A percentile compares a stretch with the other conserved stretches of the same genome.
phyloP scores from a whole-genome alignment of 179 eudicot genomes.

The Silene noctiflora region DNA sequence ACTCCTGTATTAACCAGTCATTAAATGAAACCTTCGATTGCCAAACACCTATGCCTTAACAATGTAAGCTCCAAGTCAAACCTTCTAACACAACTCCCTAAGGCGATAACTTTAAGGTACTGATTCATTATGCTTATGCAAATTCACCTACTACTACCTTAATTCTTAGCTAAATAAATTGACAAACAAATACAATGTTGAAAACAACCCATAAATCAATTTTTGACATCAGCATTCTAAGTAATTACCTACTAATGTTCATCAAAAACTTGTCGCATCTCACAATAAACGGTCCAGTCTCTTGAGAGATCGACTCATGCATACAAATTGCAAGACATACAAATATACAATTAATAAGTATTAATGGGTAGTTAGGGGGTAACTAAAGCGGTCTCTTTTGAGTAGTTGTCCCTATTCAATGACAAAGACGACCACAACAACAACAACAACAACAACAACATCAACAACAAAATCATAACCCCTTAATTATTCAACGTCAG shows the following conservation, averaged over 20 bases:
- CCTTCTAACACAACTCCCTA: background rate
- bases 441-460: background rate
- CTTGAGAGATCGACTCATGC: background rate
- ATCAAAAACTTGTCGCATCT: background rate
- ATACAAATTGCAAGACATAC: background rate
- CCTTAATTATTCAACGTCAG: background rate
- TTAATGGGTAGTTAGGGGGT: background rate
- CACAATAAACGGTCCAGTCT: background rate
- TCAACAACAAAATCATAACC: background rate
- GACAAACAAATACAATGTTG: background rate
- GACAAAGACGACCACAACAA: background rate
- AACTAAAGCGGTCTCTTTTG: background rate
- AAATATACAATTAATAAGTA: background rate
- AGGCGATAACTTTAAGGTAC: background rate
- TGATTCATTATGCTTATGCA: background rate
- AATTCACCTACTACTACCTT: background rate
- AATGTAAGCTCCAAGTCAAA: slow-evolving; percentile 9
- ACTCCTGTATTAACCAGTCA: background rate
- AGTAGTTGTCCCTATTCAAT: slow-evolving; percentile 9
- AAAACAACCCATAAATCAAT: background rate
- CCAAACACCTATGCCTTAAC: background rate
- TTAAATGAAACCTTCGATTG: background rate
- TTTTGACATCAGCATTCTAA: no score
- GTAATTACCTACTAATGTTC: no score
- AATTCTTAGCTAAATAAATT: background rate